phyloP scores from a whole-genome alignment of 2,329 filamentous ascomycete species.

The Zalaria sp. region DNA sequence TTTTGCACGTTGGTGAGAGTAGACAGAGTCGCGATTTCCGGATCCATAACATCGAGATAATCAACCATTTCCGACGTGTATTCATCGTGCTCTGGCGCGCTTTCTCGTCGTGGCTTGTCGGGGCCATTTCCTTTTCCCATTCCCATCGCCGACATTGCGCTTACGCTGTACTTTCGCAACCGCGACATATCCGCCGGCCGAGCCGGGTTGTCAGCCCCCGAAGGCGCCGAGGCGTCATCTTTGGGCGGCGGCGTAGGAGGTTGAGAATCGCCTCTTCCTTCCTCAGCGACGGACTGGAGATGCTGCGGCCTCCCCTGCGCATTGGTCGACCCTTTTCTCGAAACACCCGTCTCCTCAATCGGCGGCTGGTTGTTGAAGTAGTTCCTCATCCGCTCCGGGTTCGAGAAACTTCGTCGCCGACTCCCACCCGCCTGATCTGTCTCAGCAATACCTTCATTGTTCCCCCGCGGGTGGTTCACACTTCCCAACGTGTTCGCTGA shows the following conservation, averaged over 20 bases:
- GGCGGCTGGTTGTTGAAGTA: background rate
- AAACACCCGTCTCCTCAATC: background rate
- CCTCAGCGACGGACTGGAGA: background rate
- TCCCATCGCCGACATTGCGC: background rate
- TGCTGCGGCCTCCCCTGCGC: background rate
- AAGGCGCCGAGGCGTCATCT: background rate
- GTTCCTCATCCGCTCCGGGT: background rate
- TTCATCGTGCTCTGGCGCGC: conserved; percentile 20
- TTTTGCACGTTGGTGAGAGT: conserved; percentile 85
- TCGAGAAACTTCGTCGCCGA: background rate
- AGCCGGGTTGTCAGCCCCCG: background rate
- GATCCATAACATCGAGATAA: conserved; percentile 57
- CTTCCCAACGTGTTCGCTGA: conserved; percentile 2
- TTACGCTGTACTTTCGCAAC: background rate
- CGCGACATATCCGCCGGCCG: background rate
- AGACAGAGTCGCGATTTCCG: conserved; percentile 68
- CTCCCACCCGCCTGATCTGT: background rate
- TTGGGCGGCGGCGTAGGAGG: background rate
- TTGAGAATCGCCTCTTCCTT: background rate
- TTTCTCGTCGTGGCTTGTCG: background rate
- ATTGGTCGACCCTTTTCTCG: conserved; percentile 1
- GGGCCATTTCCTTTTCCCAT: background rate
- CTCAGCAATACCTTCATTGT: conserved; percentile 1
- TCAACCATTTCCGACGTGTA: conserved; percentile 52
- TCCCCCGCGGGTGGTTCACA: background rate